Evolutionary conservation across 2,329 filamentous ascomycete species (phyloP).

Genomic region (Huntiella omanensis): DNA sequence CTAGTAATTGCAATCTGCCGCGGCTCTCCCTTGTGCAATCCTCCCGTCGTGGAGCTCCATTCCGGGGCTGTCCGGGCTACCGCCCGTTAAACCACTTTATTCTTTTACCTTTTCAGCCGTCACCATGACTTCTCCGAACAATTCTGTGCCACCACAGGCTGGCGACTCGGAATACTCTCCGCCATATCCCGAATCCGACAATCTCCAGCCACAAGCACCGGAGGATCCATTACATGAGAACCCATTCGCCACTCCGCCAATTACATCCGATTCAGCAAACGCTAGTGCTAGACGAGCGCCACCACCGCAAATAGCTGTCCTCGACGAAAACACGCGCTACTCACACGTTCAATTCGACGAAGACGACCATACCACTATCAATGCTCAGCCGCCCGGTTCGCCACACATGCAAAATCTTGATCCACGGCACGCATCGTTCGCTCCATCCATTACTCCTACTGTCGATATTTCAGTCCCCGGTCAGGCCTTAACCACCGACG

Average conservation of each 20-base stretch:
- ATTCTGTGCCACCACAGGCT: not conserved
- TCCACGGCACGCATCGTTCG: slow-evolving; percentile 10
- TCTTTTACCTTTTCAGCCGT: slow-evolving; percentile 1
- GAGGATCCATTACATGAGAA: not conserved
- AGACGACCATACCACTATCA: not conserved
- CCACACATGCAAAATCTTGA: slow-evolving; percentile 7
- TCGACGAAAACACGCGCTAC: slow-evolving; percentile 10
- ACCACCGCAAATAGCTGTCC: slow-evolving; percentile 10
- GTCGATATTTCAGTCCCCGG: slow-evolving; percentile 9
- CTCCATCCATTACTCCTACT: slow-evolving; percentile 8
- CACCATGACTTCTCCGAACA: slow-evolving; percentile 6
- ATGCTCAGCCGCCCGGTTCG: slow-evolving; percentile 5
- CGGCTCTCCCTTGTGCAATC: slow-evolving; percentile 11
- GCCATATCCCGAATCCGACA: slow-evolving; percentile 1
- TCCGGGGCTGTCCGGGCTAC: slow-evolving; percentile 11
- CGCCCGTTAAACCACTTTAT: slow-evolving; percentile 10
- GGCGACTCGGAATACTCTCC: not conserved
- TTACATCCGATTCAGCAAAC: not conserved
- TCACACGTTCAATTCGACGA: slow-evolving; percentile 8
- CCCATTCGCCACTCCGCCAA: not conserved
- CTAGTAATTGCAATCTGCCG: not conserved
- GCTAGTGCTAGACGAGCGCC: not conserved
- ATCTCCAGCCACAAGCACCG: not conserved
- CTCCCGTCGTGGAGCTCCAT: slow-evolving; percentile 11
- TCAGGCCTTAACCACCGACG: slow-evolving; percentile 10